These are phyloP conservation scores for Paramecium tetraurelia DNA, from an alignment of 73 alveolate genomes.

Conservation along the genomic window DNA sequence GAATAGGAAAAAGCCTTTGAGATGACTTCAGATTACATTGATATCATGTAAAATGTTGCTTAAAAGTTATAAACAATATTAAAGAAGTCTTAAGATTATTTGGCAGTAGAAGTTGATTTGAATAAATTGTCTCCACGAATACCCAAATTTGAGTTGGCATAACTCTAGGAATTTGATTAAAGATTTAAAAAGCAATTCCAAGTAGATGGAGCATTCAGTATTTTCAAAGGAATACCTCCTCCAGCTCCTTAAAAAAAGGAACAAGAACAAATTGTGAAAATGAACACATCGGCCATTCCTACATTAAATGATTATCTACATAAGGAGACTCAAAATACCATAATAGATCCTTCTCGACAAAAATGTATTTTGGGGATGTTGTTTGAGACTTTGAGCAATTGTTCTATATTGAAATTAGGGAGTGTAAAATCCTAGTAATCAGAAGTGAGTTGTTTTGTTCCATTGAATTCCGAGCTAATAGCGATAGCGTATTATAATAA, in stretches of 20 bases:
- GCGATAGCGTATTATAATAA: slow-evolving; percentile 2
- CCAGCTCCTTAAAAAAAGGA: neutral
- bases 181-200: neutral
- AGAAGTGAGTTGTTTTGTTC: slow-evolving; percentile 45
- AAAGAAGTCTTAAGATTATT: neutral
- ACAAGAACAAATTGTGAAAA: neutral
- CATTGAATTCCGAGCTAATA: slow-evolving; percentile 13
- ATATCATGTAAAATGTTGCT: slow-evolving; percentile 45
- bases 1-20: slow-evolving; percentile 58
- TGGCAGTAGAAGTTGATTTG: slow-evolving; percentile 15
- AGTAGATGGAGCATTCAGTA: slow-evolving; percentile 1
- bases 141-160: slow-evolving; percentile 58
- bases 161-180: neutral
- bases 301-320: neutral
- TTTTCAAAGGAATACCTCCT: neutral
- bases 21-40: slow-evolving; percentile 35
- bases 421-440: slow-evolving; percentile 24
- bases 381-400: slow-evolving; percentile 43
- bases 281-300: neutral
- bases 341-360: slow-evolving; percentile 17
- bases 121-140: slow-evolving; percentile 45
- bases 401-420: slow-evolving; percentile 33
- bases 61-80: neutral
- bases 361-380: slow-evolving; percentile 37
- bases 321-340: neutral